Evolutionary conservation across 371 early-diverging fungal species (phyloP).

Genomic region (Syncephalastrum racemosum): DNA sequence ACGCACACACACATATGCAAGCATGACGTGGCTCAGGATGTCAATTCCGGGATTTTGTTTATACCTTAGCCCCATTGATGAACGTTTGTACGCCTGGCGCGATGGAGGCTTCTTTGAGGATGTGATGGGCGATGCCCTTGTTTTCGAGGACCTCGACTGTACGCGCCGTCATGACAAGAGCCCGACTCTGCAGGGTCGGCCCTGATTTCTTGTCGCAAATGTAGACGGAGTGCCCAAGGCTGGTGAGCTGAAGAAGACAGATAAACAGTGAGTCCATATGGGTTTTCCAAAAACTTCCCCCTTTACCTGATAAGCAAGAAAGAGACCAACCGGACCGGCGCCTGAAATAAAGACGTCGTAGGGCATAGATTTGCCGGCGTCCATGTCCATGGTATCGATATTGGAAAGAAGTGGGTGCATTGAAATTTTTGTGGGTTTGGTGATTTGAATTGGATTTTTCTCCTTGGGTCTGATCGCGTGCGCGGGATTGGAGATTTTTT

Average conservation of each 20-base stretch:
- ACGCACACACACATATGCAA: neutral
- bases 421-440: too few species aligned
- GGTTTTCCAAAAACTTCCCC: too few species aligned
- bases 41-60: neutral
- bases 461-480: too few species aligned
- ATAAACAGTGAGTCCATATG: neutral
- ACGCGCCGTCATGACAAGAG: conserved; percentile 31
- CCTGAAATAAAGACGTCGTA: conserved; percentile 34
- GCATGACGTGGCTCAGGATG: neutral
- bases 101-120: conserved; percentile 16
- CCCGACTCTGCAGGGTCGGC: conserved; percentile 38
- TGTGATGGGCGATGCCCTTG: conserved; percentile 22
- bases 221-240: conserved; percentile 31
- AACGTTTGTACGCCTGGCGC: conserved; percentile 19
- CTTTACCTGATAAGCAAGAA: conserved; percentile 20
- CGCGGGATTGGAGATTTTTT: too few species aligned
- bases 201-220: conserved; percentile 32
- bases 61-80: conserved; percentile 23
- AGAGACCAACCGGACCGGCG: conserved; percentile 40
- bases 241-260: conserved; percentile 11
- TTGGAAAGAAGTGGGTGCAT: too few species aligned
- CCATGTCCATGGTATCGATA: too few species aligned
- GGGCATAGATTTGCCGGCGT: too few species aligned
- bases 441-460: too few species aligned
- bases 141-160: conserved; percentile 33